Base-by-base conservation (phyloP, 495 filamentous ascomycete species). In the Tetracladium setigerum region DNA sequence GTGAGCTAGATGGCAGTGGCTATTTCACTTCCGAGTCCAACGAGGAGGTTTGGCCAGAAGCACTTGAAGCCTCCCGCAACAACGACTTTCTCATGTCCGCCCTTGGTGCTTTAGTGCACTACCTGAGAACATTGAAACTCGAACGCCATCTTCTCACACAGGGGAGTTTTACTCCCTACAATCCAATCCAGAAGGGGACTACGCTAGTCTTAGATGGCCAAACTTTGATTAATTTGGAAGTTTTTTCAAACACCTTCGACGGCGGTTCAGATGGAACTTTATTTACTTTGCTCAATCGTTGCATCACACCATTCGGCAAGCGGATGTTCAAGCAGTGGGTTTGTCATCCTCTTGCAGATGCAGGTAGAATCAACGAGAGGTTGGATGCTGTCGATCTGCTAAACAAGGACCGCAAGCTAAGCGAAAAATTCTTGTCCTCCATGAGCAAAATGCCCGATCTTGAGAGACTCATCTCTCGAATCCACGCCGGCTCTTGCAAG, bases 241-340 rank as follows among this genome's bases (percentile, higher is more conserved):
- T 98, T 8, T 96, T 99, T 55, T 78, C 87, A 41, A 99, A 99
- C 66, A 94, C 83, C 1, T 88, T 85, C 55, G 91, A 96, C 62
- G 91, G 91, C 7, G 77, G 86, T 14, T 56, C 72, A 0, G 81
- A 91, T 12, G 94, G 94, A 17, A 97, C 92, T 0, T 67, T 99
- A 3, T 97, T 96, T 68, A 75, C 75, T 12, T 78, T 97, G 34
- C 73, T 99, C 11, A 97, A 99, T 63, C 78, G 87, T 18, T 99
- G 94, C 62, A 83, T 95, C 47, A 96, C 94, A 1, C 91, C 94
- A 0, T 99, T 97, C 56, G 94, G 91, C 43, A 99, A 99, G 69
- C 83, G 94, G 4, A 85, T 92, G 66, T 90, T 97, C 65, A 83
- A 89, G 33, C 90, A 95, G 63, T 99, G 94, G 94, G 85, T 97